phyloP scores from a whole-genome alignment of 1,284 basidiomycete genomes.

The Sporisorium graminicola region DNA sequence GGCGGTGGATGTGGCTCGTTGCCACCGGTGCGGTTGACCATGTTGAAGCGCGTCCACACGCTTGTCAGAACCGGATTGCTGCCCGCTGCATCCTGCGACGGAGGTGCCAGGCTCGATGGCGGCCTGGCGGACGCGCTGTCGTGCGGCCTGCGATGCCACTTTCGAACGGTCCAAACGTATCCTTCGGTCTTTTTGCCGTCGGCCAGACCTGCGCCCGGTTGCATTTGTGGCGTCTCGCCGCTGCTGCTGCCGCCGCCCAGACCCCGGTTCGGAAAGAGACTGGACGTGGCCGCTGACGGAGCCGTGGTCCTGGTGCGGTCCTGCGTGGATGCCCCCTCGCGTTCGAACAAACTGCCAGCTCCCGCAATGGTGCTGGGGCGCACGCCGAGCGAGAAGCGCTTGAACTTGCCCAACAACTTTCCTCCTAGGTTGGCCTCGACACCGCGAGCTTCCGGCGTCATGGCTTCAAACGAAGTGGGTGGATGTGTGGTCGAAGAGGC shows the following conservation, averaged over 20 bases:
- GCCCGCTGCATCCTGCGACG: slow-evolving; percentile 13
- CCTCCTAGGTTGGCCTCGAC: slow-evolving; percentile 48
- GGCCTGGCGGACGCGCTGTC: slow-evolving; percentile 20
- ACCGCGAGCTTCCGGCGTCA: slow-evolving; percentile 60
- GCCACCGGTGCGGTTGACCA: slow-evolving; percentile 52
- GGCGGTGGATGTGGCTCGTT: slow-evolving; percentile 52
- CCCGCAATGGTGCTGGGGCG: slow-evolving; percentile 17
- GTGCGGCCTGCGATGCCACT: slow-evolving; percentile 50
- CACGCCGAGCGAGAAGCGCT: slow-evolving; percentile 49
- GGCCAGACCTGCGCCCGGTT: slow-evolving; percentile 47
- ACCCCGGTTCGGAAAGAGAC: slow-evolving; percentile 18
- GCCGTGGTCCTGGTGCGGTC: neutral
- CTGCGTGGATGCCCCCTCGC: slow-evolving; percentile 10
- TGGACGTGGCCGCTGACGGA: slow-evolving; percentile 2
- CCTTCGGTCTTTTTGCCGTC: slow-evolving; percentile 56
- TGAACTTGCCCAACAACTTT: slow-evolving; percentile 58
- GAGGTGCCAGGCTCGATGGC: slow-evolving; percentile 9
- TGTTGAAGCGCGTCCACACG: slow-evolving; percentile 63
- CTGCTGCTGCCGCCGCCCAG: neutral
- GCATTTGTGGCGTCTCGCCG: slow-evolving; percentile 46
- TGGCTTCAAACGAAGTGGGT: slow-evolving; percentile 60
- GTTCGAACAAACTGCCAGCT: slow-evolving; percentile 7
- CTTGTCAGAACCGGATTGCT: slow-evolving; percentile 49
- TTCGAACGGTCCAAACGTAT: slow-evolving; percentile 63
- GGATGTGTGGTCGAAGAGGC: slow-evolving; percentile 35